Base-by-base conservation (phyloP, 192 early-diverging fungal genomes). In the Coemansia sp. region DNA sequence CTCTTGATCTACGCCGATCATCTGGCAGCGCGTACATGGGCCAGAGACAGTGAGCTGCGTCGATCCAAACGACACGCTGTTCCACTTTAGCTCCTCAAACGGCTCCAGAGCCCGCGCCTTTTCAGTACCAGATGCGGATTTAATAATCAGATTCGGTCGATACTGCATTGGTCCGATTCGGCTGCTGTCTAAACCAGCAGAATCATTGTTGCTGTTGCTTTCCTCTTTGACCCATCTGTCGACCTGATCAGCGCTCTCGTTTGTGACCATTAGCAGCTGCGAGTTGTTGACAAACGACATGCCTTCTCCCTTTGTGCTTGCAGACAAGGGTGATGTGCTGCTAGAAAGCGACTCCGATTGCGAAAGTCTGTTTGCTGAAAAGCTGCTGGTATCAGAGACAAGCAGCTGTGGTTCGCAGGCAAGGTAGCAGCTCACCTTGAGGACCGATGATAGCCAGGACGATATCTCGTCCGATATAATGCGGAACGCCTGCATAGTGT, bases 31-130 rank as follows among this genome's bases (percentile, higher is more conserved):
- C 8, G 71, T 70, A 67, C 91, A 92, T 2, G 85, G 89, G 4
- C 87, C 88, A 18, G 83, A 31, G 4, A 88, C 77, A 56, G 69
- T 61, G 0, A 83, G 62, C 28, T 7, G 32, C 0, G 5, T 18
- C 14, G 17, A 17, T 17, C 48, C 67, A 42, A 74, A 56, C 1
- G n/a, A 28, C 0, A 82, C 48, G 4, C 45, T 10, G 2, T 45
- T 69, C 89, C 89, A 90, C 5, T 68, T 50, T 64, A 93, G 88
- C 66, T 94, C 93, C 20, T 83, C 85, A 61, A 88, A 94, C 14
- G 88, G 82, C 72, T n/a, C 25, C 18, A 61, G 71, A 12, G 32
- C 62, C 16, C 31, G 84, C 77, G 49, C 31, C 20, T 4, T 28
- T 60, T 87, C 86, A 7, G 75, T 54, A 28, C 28, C 52, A 1